Base-by-base conservation (phyloP, 208 protist species). In the Trypanosoma mega region DNA sequence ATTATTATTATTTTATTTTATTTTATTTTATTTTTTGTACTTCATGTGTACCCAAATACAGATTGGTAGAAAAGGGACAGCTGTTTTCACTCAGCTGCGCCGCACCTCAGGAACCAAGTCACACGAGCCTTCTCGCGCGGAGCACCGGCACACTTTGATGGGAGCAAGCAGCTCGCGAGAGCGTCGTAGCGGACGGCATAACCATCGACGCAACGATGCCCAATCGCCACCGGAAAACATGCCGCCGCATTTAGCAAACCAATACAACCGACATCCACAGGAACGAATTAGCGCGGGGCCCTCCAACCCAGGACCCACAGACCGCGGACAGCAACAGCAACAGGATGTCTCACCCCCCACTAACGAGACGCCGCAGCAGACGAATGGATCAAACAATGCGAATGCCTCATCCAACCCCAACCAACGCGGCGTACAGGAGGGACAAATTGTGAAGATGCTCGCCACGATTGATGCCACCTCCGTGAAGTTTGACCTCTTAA, bases 361-460 rank as follows among this genome's bases (percentile, higher is more conserved):
- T 50, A 41, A 33, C 57, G 7, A 14, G 43, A 34, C 46, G 16
- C 53, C 44, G 50, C 66, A 39, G 37, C 51, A 47, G 23, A 78
- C 56, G 50, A 70, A 39, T 23, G 20, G 29, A 16, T 2, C 12
- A n/a, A 30, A 14, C 14, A 58, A 39, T n/a, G 21, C 21, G 18
- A 55, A 55, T 34, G n/a, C 12, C 34, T 39, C 34, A 16, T 39
- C 34, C 34, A 6, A 12, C 6, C 34, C 34, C 8, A 39, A 55
- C 57, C 82, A 83, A 33, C 36, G 53, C 37, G 64, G 65, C 23
- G 89, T 96, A 47, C 89, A 96, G 78, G 89, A 96, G 68, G 89
- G 85, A 43, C 81, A 93, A 63, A 93, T 93, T 81, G 79, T 96
- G 46, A 96, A 96, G 78, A 96, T 92, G 80, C 72, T 93, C 31